Evolutionary conservation across 768 basidiomycete genomes (phyloP), one percentile per base, ranked within the genome.

Genomic region (Hericium rajendrae): DNA sequence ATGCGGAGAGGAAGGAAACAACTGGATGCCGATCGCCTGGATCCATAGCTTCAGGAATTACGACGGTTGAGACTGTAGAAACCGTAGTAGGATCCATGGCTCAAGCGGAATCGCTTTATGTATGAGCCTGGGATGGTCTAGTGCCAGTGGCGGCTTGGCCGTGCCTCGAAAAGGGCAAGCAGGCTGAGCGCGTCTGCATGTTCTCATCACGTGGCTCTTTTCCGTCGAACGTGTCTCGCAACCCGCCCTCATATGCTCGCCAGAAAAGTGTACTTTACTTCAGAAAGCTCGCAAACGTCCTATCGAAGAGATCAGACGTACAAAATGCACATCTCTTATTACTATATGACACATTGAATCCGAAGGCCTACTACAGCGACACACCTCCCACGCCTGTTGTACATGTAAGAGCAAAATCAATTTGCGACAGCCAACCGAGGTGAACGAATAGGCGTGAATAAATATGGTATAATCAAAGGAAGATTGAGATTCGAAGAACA

Each of bases 1-100:
- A 88, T 6, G 91, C 88, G 18, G 88, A 86, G 22, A 90, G 72
- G 46, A 92, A 73, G 12, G 87, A 85, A 51, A 91, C 76, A 24
- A 92, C 73, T 11, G 90, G 89, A 63, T 91, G 90, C 57, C 77
- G 73, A 61, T 77, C 76, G 32, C 39, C 48, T 13, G 58, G 60
- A 11, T 61, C 57, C 60, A 62, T 62, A 38, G 9, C 50, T 28
- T 52, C 12, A 46, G n/a, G 43, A 46, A n/a, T 43, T 11, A n/a
- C 37, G 9, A 32, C 32, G 6, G 32, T 32, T 32, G 32, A 6
- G 32, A 32, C 32, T 10, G 32, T 32, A 32, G 6, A 32, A 32
- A 32, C 32, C 9, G 32, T 32, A 32, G 32, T 32, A 10, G 9
- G 32, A 32, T 32, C 32, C 32, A 32, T 32, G 32, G 32, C 32